Conservation (phyloP, 345 rosid genomes). For the Kernera saxatilis region DNA sequence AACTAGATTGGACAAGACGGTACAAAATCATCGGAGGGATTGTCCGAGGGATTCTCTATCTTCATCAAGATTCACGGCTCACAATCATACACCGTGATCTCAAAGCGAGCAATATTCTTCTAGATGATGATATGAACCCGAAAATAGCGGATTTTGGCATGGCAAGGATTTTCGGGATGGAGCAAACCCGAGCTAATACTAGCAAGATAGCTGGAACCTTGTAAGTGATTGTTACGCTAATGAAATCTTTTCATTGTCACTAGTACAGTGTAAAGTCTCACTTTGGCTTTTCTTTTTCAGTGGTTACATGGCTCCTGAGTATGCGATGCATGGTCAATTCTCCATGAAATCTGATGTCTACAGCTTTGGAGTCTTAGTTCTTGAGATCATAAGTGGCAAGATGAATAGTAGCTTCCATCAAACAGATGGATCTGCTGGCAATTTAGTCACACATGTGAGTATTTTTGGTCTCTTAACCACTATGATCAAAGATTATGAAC, state of each 20-base stretch:
- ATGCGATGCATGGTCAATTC: constrained; percentile 31
- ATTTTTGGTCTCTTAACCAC: not conserved
- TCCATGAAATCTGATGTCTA: constrained; percentile 33
- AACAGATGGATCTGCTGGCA: not conserved
- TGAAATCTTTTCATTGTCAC: not conserved
- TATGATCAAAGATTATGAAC: not conserved
- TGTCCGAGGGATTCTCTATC: constrained; percentile 12
- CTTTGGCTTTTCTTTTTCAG: not conserved
- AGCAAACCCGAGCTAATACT: constrained; percentile 16
- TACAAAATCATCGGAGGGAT: constrained; percentile 20
- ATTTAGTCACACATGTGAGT: constrained; percentile 29
- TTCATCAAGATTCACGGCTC: constrained; percentile 21
- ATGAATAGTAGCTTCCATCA: constrained; percentile 15
- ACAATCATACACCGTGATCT: constrained; percentile 25
- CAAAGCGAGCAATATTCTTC: constrained; percentile 19
- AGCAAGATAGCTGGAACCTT: constrained; percentile 18
- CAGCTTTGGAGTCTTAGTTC: constrained; percentile 20
- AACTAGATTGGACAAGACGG: not conserved
- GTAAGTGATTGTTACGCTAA: not conserved
- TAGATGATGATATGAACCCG: constrained; percentile 17
- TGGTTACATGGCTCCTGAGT: constrained; percentile 39
- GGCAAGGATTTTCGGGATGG: constrained; percentile 10
- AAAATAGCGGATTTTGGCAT: constrained; percentile 28
- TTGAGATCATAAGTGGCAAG: constrained; percentile 32
- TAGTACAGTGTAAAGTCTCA: not conserved